These are phyloP conservation scores for Leishmania mexicana DNA, from an alignment of 208 protist species.

Conservation along the genomic window DNA sequence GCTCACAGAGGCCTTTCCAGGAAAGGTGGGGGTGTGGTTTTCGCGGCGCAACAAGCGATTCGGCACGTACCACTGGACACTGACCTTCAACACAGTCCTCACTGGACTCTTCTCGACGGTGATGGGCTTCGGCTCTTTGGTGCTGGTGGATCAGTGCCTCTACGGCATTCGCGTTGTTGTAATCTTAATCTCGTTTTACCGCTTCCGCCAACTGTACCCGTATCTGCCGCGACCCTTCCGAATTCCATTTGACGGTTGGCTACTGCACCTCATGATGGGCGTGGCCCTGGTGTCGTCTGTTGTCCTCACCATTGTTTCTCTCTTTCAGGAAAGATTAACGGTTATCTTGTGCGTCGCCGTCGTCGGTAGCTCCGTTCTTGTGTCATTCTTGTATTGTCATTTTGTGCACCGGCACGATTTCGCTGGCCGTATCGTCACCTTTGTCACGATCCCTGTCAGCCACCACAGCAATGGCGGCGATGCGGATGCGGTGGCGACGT, in stretches of 20 bases:
- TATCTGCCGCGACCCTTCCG: conserved; percentile 63
- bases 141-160: conserved; percentile 75
- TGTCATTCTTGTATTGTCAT: conserved; percentile 52
- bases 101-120: conserved; percentile 64
- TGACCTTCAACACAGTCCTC: conserved; percentile 70
- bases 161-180: conserved; percentile 69
- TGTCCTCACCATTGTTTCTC: conserved; percentile 47
- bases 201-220: conserved; percentile 64
- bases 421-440: conserved; percentile 66
- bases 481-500: background rate
- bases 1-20: conserved; percentile 70
- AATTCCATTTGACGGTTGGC: conserved; percentile 51
- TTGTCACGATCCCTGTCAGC: conserved; percentile 8
- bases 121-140: conserved; percentile 66
- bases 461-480: background rate
- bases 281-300: conserved; percentile 48
- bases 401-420: conserved; percentile 59
- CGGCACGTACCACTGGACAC: conserved; percentile 72
- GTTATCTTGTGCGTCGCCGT: conserved; percentile 44
- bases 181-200: conserved; percentile 67
- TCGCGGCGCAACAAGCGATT: conserved; percentile 62
- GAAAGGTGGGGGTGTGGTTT: conserved; percentile 52
- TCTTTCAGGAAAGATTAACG: conserved; percentile 43
- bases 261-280: conserved; percentile 44
- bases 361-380: conserved; percentile 29